Base-by-base conservation (phyloP, 176 grass and related monocot genomes). In the Cenchrus americanus region DNA sequence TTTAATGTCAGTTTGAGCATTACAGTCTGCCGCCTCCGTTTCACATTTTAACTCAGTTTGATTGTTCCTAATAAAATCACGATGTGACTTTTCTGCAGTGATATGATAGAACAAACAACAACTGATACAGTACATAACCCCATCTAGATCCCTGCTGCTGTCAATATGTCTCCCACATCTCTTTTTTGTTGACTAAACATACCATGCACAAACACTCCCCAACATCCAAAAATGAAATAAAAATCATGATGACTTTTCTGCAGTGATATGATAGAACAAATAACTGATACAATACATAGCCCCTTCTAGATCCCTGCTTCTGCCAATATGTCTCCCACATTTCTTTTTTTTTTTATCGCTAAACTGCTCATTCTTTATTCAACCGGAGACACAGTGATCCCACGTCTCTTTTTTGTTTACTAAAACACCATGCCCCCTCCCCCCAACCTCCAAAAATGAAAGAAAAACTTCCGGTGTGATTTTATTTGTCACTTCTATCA, bases 1-100 rank as follows among this genome's bases (percentile, higher is more conserved):
- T 84, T 75, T 86, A 58, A 11, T 59, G 69, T 64, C 48, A 89
- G 9, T 70, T 82, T 63, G 62, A 92, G 74, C 65, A 69, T 87
- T 73, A 75, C 40, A 23, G n/a, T 73, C 24, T 14, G 37, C 37
- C 74, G 49, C 68, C 68, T 79, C 61, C 27, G 62, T 71, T 62
- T 89, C 78, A 14, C 48, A 83, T 55, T 82, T 69, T 67, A 85
- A 83, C 71, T 91, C 79, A 48, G 80, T 73, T 90, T 76, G 79
- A 59, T 86, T 80, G 67, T 76, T 78, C 81, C 95, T 94, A 86
- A 82, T 69, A 58, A 91, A 42, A 62, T 86, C n/a, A 62, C 10
- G 46, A 48, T 10, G 78, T 90, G 60, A 90, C 51, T 32, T 58
- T 40, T 73, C 12, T 7, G 10, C 21, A 5, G 14, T 37, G 40